Conservation (phyloP, 306 rosid species). For the Morella rubra region DNA sequence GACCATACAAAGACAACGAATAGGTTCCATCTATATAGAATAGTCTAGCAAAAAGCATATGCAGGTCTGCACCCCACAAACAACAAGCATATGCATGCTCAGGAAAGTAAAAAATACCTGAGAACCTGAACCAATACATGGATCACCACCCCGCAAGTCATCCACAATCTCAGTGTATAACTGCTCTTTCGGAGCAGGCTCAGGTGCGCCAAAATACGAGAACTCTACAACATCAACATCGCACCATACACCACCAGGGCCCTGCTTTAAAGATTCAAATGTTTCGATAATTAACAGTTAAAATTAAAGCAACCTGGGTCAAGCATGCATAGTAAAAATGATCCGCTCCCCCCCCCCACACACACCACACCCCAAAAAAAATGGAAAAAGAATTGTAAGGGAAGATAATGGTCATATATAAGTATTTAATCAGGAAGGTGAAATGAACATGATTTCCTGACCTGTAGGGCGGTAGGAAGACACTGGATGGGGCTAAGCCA, state of each 20-base stretch:
- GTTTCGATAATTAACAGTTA: constrained; percentile 9
- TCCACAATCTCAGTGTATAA: constrained; percentile 88
- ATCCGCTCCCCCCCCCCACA: not conserved
- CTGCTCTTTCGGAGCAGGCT: constrained; percentile 95
- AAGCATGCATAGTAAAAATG: constrained; percentile 1
- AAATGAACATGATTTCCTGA: constrained; percentile 30
- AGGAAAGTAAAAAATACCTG: constrained; percentile 58
- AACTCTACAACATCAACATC: constrained; percentile 99
- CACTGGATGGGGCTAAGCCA: constrained; percentile 99
- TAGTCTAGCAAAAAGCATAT: not conserved
- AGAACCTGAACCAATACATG: constrained; percentile 94
- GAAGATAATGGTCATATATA: not conserved
- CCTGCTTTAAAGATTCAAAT: constrained; percentile 57
- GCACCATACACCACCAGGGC: constrained; percentile 99
- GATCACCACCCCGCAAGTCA: constrained; percentile 95
- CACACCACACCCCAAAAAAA: not conserved
- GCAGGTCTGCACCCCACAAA: too few relatives aligned
- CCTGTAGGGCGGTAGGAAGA: constrained; percentile 96
- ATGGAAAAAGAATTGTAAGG: not conserved
- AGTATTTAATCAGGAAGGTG: constrained; percentile 19
- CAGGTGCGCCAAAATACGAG: constrained; percentile 98
- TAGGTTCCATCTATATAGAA: not conserved
- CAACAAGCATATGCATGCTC: not conserved
- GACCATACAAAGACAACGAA: not conserved
- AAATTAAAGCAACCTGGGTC: not conserved